phyloP scores from a whole-genome alignment of 805 yeast species.

The Cyberlindnera galapagoensis region DNA sequence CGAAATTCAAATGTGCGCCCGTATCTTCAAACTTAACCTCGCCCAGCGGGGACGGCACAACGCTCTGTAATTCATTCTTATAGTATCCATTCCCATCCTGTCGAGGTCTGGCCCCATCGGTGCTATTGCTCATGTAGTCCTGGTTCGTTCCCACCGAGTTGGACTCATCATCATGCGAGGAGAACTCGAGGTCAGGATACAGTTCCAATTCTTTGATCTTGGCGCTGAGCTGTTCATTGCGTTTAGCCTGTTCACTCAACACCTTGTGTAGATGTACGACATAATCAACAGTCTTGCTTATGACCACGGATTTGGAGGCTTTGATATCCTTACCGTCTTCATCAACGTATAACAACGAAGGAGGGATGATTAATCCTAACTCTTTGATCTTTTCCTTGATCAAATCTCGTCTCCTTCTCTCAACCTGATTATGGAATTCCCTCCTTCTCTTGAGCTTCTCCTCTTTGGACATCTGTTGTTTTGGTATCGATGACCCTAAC shows the following conservation, averaged over 20 bases:
- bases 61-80: too few species aligned
- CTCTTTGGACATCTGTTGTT: conserved; percentile 43
- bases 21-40: conserved; percentile 25
- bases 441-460: conserved; percentile 71
- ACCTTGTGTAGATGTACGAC: conserved; percentile 60
- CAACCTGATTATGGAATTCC: conserved; percentile 92
- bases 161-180: not conserved
- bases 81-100: conserved; percentile 6
- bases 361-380: conserved; percentile 76
- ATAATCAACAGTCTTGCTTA: conserved; percentile 76
- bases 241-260: conserved; percentile 45
- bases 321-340: conserved; percentile 54
- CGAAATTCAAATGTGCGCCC: conserved; percentile 14
- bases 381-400: conserved; percentile 87
- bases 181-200: conserved; percentile 12
- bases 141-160: not conserved
- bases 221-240: conserved; percentile 34
- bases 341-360: conserved; percentile 45
- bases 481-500: conserved; percentile 22
- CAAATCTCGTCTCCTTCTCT: conserved; percentile 82
- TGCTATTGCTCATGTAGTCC: conserved; percentile 1
- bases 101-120: not conserved
- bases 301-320: conserved; percentile 77
- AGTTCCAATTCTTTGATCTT: conserved; percentile 32
- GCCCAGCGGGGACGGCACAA: too few species aligned